phyloP scores from a whole-genome alignment of 164 flowering plant genomes.

The Piper longum region DNA sequence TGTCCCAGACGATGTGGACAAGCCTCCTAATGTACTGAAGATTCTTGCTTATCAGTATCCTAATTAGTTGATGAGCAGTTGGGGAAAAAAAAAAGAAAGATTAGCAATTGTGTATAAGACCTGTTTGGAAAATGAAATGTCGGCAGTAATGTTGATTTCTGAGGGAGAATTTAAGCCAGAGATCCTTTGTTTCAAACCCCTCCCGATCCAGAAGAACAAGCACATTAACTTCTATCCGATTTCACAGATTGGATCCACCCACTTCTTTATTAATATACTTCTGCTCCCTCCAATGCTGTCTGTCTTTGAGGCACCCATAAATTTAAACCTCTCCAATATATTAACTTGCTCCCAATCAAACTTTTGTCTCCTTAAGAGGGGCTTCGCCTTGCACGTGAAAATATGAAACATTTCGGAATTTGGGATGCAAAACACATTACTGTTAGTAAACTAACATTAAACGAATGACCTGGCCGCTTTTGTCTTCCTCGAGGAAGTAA shows the following conservation, averaged over 20 bases:
- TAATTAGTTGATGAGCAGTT: slow-evolving; percentile 7
- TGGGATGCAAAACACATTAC: not conserved
- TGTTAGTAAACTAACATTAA: not conserved
- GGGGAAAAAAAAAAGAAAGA: slow-evolving; percentile 10
- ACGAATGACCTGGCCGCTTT: not conserved
- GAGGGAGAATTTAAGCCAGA: slow-evolving; percentile 20
- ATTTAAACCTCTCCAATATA: slow-evolving; percentile 1
- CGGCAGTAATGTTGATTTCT: slow-evolving; percentile 13
- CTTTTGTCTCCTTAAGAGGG: slow-evolving; percentile 2
- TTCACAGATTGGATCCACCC: not conserved
- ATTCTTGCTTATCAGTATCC: not conserved
- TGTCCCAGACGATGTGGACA: slow-evolving; percentile 33
- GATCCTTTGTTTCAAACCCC: slow-evolving; percentile 54
- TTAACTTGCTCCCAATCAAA: not conserved
- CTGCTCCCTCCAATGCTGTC: slow-evolving; percentile 5
- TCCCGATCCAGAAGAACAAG: slow-evolving; percentile 31
- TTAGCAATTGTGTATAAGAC: slow-evolving; percentile 35
- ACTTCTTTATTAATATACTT: not conserved
- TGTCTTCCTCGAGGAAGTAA: not conserved
- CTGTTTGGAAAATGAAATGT: too few relatives aligned
- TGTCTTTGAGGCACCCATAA: slow-evolving; percentile 2
- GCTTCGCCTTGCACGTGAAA: slow-evolving; percentile 1
- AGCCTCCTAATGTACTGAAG: slow-evolving; percentile 5
- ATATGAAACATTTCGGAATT: slow-evolving; percentile 2
- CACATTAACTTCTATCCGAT: not conserved